A percentile compares a stretch with the other conserved stretches of the same genome.
Evolutionary conservation across 2,329 filamentous ascomycete species (phyloP).

Genomic region (Penicillium hordei): DNA sequence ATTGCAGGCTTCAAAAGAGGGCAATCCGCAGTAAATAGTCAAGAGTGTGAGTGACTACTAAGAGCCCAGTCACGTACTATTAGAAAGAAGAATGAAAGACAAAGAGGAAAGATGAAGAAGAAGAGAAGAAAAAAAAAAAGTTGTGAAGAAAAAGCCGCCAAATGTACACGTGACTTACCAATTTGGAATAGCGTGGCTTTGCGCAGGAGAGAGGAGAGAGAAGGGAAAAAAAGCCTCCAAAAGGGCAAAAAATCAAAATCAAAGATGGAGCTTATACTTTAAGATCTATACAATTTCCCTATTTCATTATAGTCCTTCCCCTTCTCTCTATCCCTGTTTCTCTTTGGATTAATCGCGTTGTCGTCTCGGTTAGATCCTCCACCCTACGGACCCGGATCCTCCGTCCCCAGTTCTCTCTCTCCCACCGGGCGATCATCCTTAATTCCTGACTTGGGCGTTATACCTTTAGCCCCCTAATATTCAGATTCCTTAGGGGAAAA

Average conservation of each 20-base stretch:
- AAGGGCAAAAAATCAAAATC: neutral
- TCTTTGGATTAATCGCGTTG: constrained; percentile 9
- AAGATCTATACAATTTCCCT: constrained; percentile 5
- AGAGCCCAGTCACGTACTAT: neutral
- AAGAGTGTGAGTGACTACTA: neutral
- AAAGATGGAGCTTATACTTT: constrained; percentile 5
- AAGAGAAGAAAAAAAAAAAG: constrained; percentile 10
- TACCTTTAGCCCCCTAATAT: constrained; percentile 7
- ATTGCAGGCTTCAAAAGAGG: neutral
- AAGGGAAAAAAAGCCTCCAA: constrained; percentile 6
- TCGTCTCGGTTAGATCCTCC: constrained; percentile 26
- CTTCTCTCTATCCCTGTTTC: neutral
- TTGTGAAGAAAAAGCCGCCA: constrained; percentile 21
- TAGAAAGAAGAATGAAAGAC: constrained; percentile 3
- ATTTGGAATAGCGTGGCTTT: constrained; percentile 21
- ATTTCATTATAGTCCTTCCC: neutral
- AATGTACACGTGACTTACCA: constrained; percentile 16
- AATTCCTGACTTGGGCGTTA: constrained; percentile 24
- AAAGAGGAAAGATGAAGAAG: constrained; percentile 22
- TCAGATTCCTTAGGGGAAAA: neutral
- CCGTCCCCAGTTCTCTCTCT: constrained; percentile 29
- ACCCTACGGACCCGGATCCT: constrained; percentile 29
- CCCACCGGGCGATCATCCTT: constrained; percentile 25
- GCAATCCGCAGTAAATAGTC: neutral
- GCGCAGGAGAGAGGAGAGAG: constrained; percentile 2